A percentile compares a stretch with the other conserved stretches of the same genome.
phyloP scores from a whole-genome alignment of 805 yeast genomes.

The Zygosaccharomyces bailii region DNA sequence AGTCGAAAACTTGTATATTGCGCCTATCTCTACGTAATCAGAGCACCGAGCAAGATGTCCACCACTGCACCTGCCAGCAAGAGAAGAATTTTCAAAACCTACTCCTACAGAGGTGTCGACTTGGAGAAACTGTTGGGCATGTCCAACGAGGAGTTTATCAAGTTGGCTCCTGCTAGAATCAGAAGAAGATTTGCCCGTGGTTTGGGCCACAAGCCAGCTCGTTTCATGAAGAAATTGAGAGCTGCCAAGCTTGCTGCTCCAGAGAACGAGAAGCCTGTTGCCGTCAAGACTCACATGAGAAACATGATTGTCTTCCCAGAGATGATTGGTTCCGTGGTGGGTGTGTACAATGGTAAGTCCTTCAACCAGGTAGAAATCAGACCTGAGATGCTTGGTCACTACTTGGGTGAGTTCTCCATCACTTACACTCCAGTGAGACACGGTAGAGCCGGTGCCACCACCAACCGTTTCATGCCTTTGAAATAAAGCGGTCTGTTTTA shows the following conservation, averaged over 20 bases:
- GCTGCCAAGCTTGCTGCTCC: slow-evolving; percentile 90
- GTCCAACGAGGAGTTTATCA: slow-evolving; percentile 94
- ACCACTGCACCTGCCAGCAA: slow-evolving; percentile 42
- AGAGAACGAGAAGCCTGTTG: slow-evolving; percentile 94
- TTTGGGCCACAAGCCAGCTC: slow-evolving; percentile 90
- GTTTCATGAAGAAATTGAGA: slow-evolving; percentile 95
- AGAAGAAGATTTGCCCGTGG: slow-evolving; percentile 99
- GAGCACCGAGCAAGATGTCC: slow-evolving; percentile 22
- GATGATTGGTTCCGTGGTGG: slow-evolving; percentile 98
- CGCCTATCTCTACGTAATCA: slow-evolving; percentile 1
- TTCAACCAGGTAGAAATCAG: slow-evolving; percentile 98
- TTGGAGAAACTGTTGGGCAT: slow-evolving; percentile 88
- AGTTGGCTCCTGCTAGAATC: slow-evolving; percentile 96
- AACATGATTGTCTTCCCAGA: slow-evolving; percentile 98
- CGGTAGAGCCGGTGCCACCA: slow-evolving; percentile 92
- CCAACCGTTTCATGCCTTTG: slow-evolving; percentile 75
- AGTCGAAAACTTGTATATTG: not conserved
- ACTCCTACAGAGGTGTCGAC: slow-evolving; percentile 99
- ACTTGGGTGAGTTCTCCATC: slow-evolving; percentile 99
- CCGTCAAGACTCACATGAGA: slow-evolving; percentile 99
- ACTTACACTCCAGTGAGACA: slow-evolving; percentile 99
- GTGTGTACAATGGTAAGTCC: slow-evolving; percentile 99
- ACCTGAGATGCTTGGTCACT: slow-evolving; percentile 99
- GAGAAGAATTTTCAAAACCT: slow-evolving; percentile 93
- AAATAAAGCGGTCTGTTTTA: slow-evolving; percentile 37